Evolutionary conservation across 2,329 filamentous ascomycete genomes (phyloP).

Genomic region (Blumeriella jaapii): DNA sequence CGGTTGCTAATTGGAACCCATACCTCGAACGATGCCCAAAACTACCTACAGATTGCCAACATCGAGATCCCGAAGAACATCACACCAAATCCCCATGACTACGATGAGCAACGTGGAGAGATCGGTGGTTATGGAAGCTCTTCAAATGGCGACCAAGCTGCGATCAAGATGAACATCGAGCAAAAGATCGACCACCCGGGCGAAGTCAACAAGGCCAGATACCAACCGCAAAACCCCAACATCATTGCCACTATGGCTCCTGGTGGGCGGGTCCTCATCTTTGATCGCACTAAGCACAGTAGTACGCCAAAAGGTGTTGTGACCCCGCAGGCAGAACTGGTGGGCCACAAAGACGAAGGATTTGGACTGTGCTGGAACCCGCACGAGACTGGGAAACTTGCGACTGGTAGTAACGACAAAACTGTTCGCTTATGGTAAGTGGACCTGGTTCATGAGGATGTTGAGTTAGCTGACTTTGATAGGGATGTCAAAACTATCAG

Average conservation of each 20-base stretch:
- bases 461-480: conserved; percentile 25
- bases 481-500: conserved; percentile 74
- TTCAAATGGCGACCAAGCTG: conserved; percentile 52
- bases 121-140: conserved; percentile 81
- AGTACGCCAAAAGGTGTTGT: conserved; percentile 62
- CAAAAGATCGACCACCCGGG: conserved; percentile 95
- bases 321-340: conserved; percentile 72
- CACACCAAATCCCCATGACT: conserved; percentile 65
- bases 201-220: conserved; percentile 97
- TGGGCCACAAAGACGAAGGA: conserved; percentile 79
- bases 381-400: conserved; percentile 63
- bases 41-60: conserved; percentile 90
- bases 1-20: conserved; percentile 89
- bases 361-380: conserved; percentile 93
- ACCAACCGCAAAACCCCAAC: conserved; percentile 94
- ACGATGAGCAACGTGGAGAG: conserved; percentile 85
- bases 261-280: conserved; percentile 80
- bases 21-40: conserved; percentile 73
- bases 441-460: not conserved
- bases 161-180: conserved; percentile 80
- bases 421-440: conserved; percentile 82
- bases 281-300: conserved; percentile 90
- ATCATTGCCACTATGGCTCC: conserved; percentile 89
- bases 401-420: conserved; percentile 82
- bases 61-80: conserved; percentile 80